A percentile compares a stretch with the other conserved stretches of the same genome.
Evolutionary conservation across 78 protist genomes (phyloP).

Genomic region (Fonticula alba): DNA sequence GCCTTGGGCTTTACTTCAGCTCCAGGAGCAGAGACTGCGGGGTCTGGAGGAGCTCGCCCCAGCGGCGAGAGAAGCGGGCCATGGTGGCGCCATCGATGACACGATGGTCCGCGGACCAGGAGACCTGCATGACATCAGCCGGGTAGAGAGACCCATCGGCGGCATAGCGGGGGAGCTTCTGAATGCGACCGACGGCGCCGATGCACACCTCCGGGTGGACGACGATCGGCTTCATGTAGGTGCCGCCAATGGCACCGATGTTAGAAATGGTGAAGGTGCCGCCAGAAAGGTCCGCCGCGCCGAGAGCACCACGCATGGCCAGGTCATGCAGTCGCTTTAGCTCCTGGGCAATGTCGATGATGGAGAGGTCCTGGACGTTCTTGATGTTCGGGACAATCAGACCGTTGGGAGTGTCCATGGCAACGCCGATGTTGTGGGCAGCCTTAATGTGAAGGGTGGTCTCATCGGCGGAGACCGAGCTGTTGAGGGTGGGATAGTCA

Average conservation of each 20-base stretch:
- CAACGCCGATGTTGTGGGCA: slow-evolving; percentile 77
- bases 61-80: slow-evolving; percentile 61
- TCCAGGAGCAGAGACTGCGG: too few species aligned
- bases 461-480: slow-evolving; percentile 22
- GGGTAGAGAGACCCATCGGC: slow-evolving; percentile 20
- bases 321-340: slow-evolving; percentile 51
- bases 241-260: slow-evolving; percentile 84
- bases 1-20: too few species aligned
- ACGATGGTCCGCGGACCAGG: slow-evolving; percentile 80
- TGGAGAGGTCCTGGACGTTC: slow-evolving; percentile 46
- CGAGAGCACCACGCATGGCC: slow-evolving; percentile 23
- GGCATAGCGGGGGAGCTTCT: slow-evolving; percentile 49
- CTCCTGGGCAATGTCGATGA: slow-evolving; percentile 72
- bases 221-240: slow-evolving; percentile 63
- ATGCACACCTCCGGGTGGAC: slow-evolving; percentile 47
- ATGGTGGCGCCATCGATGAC: slow-evolving; percentile 81
- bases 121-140: slow-evolving; percentile 21
- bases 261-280: slow-evolving; percentile 79
- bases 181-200: slow-evolving; percentile 23
- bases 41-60: too few species aligned
- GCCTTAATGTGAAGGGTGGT: slow-evolving; percentile 41
- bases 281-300: slow-evolving; percentile 31
- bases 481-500: slow-evolving; percentile 56
- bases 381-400: slow-evolving; percentile 81
- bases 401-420: slow-evolving; percentile 82